Evolutionary conservation across 2,329 filamentous ascomycete genomes (phyloP).

Genomic region (Reticulascus tulasneorum): DNA sequence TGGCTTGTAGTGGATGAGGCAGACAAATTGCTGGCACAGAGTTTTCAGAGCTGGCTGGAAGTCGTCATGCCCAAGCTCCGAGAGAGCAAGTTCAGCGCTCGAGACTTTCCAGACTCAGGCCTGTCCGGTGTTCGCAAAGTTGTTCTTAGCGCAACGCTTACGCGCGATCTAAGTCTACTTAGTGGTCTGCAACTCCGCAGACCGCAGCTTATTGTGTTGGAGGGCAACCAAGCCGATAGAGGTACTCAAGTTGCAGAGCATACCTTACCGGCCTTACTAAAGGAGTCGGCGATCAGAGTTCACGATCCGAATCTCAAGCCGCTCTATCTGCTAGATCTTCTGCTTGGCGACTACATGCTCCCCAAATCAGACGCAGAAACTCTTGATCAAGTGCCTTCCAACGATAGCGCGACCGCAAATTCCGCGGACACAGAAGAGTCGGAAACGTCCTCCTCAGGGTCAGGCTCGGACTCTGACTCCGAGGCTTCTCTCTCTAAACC

Average conservation of each 20-base stretch:
- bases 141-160: constrained; percentile 89
- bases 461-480: constrained; percentile 28
- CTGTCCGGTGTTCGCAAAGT: constrained; percentile 67
- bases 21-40: constrained; percentile 85
- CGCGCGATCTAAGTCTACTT: constrained; percentile 76
- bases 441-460: constrained; percentile 29
- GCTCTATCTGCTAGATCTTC: constrained; percentile 75
- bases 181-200: constrained; percentile 67
- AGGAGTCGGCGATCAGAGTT: constrained; percentile 65
- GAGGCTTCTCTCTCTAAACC: constrained; percentile 17
- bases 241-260: constrained; percentile 43
- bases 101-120: constrained; percentile 51
- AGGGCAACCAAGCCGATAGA: constrained; percentile 39
- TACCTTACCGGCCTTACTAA: constrained; percentile 57
- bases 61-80: constrained; percentile 63
- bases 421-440: constrained; percentile 26
- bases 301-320: constrained; percentile 71
- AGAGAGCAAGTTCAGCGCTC: constrained; percentile 41
- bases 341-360: constrained; percentile 53
- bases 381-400: constrained; percentile 25
- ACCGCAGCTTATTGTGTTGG: constrained; percentile 73
- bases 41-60: constrained; percentile 86
- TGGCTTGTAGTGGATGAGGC: constrained; percentile 95
- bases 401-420: constrained; percentile 26
- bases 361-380: constrained; percentile 14